Percentiles rank a stretch among this genome's conserved stretches.
Evolutionary conservation across 345 rosid genomes (phyloP).

Genomic region (Acer negundo): DNA sequence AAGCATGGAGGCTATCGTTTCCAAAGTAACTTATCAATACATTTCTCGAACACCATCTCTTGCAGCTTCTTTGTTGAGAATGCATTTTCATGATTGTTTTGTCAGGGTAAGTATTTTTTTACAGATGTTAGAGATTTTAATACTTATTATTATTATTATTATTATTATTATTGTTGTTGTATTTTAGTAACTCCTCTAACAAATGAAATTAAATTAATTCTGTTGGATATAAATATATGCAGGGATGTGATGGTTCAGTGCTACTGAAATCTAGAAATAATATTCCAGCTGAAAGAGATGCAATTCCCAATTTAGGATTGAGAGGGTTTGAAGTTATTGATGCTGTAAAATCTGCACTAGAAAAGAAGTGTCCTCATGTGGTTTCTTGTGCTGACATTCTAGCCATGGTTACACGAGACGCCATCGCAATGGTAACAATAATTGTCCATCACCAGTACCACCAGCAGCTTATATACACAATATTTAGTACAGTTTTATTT

Average conservation of each 20-base stretch:
- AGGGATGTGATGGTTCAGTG: slow-evolving; percentile 62
- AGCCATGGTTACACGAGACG: slow-evolving; percentile 34
- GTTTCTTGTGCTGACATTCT: slow-evolving; percentile 39
- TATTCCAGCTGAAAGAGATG: slow-evolving; percentile 42
- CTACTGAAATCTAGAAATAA: slow-evolving; percentile 35
- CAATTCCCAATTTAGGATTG: slow-evolving; percentile 33
- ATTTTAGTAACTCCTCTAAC: not conserved
- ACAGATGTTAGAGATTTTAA: not conserved
- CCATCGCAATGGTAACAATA: slow-evolving; percentile 32
- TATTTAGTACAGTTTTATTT: no score
- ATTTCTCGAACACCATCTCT: slow-evolving; percentile 39
- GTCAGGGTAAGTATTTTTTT: slow-evolving; percentile 35
- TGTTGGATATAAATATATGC: not conserved
- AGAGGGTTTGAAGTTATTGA: slow-evolving; percentile 56
- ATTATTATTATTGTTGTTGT: no score
- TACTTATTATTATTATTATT: not conserved
- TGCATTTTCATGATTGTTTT: slow-evolving; percentile 60
- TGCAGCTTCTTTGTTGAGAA: slow-evolving; percentile 45
- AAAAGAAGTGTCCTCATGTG: slow-evolving; percentile 30
- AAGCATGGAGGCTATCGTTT: slow-evolving; percentile 31
- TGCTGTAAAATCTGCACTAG: slow-evolving; percentile 37
- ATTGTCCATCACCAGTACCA: not conserved
- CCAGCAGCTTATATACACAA: not conserved
- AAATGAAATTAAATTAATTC: not conserved
- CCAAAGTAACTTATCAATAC: slow-evolving; percentile 18